A percentile compares a stretch with the other conserved stretches of the same genome.
These are phyloP conservation scores for Trichoderma sp. DNA, from an alignment of 2,329 filamentous ascomycete genomes.

Conservation along the genomic window DNA sequence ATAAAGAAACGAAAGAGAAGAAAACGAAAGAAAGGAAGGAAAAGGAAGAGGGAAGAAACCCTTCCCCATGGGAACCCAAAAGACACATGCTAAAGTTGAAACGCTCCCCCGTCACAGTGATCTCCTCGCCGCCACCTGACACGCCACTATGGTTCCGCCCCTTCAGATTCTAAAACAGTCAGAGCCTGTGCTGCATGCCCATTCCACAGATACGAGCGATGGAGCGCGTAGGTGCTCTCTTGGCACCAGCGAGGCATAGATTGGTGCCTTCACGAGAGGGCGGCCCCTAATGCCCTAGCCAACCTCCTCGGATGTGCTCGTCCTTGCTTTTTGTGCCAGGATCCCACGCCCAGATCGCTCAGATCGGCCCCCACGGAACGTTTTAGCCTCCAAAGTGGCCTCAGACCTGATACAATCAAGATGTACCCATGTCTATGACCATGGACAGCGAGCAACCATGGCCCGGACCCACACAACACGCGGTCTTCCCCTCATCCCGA, in stretches of 20 bases:
- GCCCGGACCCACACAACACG: not conserved
- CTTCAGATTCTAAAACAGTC: conserved; percentile 34
- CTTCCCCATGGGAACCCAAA: not conserved
- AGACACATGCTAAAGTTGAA: conserved; percentile 2
- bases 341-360: not conserved
- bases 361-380: not conserved
- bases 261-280: conserved; percentile 32
- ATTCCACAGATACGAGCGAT: conserved; percentile 44
- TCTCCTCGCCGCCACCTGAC: conserved; percentile 36
- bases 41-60: not conserved
- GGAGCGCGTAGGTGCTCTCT: conserved; percentile 39
- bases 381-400: not conserved
- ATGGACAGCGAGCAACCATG: not conserved
- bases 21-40: not conserved
- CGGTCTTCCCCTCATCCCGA: not conserved
- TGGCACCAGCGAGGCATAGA: conserved; percentile 37
- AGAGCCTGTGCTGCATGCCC: conserved; percentile 44
- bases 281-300: not conserved
- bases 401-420: not conserved
- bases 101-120: conserved; percentile 28
- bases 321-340: not conserved
- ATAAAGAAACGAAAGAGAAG: not conserved
- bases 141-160: conserved; percentile 33
- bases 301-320: not conserved
- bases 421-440: not conserved